Evolutionary conservation across 2,329 filamentous ascomycete species (phyloP).

Genomic region (Colletotrichum viniferum): DNA sequence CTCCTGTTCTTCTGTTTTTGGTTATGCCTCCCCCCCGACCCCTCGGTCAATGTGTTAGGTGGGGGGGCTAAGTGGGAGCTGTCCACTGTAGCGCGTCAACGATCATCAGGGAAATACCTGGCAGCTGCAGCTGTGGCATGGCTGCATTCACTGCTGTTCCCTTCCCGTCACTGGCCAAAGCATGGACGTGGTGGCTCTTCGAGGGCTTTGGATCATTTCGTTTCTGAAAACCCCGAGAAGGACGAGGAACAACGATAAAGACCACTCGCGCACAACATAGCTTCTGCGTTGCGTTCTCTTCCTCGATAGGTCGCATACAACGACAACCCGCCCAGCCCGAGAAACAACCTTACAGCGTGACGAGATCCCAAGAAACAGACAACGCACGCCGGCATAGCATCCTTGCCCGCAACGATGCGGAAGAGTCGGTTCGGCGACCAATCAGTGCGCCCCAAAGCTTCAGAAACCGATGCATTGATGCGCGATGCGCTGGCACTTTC

Average conservation of each 20-base stretch:
- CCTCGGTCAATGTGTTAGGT: not conserved
- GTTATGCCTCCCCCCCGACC: not conserved
- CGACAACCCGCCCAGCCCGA: not conserved
- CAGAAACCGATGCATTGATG: conserved; percentile 17
- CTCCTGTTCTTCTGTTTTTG: not conserved
- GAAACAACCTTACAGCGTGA: not conserved
- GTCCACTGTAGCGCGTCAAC: not conserved
- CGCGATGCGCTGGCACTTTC: conserved; percentile 26
- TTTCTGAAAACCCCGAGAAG: not conserved
- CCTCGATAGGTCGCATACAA: not conserved
- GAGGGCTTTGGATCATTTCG: not conserved
- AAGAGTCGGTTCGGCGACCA: conserved; percentile 15
- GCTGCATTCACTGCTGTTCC: not conserved
- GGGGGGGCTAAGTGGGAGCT: not conserved
- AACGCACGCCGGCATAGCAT: conserved; percentile 3
- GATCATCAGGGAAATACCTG: conserved; percentile 4
- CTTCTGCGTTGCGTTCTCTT: not conserved
- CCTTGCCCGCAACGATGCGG: not conserved
- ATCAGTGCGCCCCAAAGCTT: conserved; percentile 7
- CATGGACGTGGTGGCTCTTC: not conserved
- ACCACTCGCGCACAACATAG: not conserved
- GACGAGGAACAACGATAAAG: not conserved
- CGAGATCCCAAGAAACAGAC: not conserved
- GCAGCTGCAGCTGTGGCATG: conserved; percentile 3
- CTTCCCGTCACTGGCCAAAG: not conserved